These are phyloP conservation scores for Andrographis paniculata DNA, from an alignment of 305 asterid genomes.

Conservation along the genomic window DNA sequence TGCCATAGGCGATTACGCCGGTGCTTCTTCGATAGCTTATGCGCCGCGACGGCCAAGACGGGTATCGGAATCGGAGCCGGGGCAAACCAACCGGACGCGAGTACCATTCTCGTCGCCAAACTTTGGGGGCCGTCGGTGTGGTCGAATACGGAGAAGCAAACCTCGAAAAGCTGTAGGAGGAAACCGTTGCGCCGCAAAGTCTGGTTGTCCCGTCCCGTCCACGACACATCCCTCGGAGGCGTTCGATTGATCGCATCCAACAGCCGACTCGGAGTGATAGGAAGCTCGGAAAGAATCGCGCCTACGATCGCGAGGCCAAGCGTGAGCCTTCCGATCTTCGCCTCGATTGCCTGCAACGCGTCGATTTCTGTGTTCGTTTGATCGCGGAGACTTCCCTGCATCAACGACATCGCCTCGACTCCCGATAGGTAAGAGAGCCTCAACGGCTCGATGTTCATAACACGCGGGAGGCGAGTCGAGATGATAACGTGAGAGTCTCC, in stretches of 20 bases:
- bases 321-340: conserved; percentile 81
- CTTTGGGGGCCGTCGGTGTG: conserved; percentile 82
- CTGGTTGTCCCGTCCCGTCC: conserved; percentile 63
- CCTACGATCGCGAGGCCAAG: conserved; percentile 87
- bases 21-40: conserved; percentile 70
- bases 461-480: conserved; percentile 57
- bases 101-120: conserved; percentile 88
- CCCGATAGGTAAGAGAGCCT: conserved; percentile 79
- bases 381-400: conserved; percentile 70
- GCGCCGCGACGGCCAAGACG: conserved; percentile 65
- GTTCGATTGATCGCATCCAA: conserved; percentile 81
- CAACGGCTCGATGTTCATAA: conserved; percentile 80
- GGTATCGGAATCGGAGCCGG: conserved; percentile 63
- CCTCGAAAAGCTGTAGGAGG: conserved; percentile 87
- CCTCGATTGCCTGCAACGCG: conserved; percentile 79
- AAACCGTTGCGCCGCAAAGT: conserved; percentile 55
- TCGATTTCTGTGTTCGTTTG: conserved; percentile 67
- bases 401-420: conserved; percentile 77
- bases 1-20: conserved; percentile 51
- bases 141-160: conserved; percentile 89
- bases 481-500: conserved; percentile 90
- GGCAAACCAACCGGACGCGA: conserved; percentile 90
- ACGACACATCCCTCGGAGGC: conserved; percentile 43
- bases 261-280: conserved; percentile 76
- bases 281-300: conserved; percentile 83